phyloP scores from a whole-genome alignment of 2,329 filamentous ascomycete species.

The Xylaria sp. region DNA sequence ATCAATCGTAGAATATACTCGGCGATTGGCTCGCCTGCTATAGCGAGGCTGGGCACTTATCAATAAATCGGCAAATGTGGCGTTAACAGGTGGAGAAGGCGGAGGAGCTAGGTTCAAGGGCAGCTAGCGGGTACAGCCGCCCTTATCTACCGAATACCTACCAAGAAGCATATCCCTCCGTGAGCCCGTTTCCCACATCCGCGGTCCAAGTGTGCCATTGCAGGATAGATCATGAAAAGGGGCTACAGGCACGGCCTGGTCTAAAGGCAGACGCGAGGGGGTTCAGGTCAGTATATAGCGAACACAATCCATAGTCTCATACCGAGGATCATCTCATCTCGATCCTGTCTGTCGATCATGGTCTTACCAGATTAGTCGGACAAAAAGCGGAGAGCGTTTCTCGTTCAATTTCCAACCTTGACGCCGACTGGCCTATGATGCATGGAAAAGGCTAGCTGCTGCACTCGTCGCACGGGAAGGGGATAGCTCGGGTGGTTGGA shows the following conservation, averaged over 20 bases:
- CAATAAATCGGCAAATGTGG: slow-evolving; percentile 22
- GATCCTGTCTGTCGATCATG: neutral
- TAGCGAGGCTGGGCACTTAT: slow-evolving; percentile 4
- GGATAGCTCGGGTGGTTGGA: slow-evolving; percentile 13
- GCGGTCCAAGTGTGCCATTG: neutral
- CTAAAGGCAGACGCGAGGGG: neutral
- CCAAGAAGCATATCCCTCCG: neutral
- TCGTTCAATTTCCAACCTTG: slow-evolving; percentile 18
- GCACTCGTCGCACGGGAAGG: slow-evolving; percentile 15
- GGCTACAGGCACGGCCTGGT: neutral
- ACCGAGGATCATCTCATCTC: neutral
- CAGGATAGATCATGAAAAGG: neutral
- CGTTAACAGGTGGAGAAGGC: neutral
- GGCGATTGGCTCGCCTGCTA: slow-evolving; percentile 18
- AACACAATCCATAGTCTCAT: neutral
- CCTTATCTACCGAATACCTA: neutral
- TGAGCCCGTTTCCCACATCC: neutral
- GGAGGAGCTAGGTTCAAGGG: neutral
- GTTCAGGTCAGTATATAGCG: neutral
- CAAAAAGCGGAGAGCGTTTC: slow-evolving; percentile 16
- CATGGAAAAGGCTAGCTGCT: slow-evolving; percentile 19
- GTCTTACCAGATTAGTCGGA: slow-evolving; percentile 5
- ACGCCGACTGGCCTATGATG: slow-evolving; percentile 8
- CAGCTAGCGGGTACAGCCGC: slow-evolving; percentile 18
- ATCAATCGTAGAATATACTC: no score